Evolutionary conservation across 495 filamentous ascomycete species (phyloP).

Genomic region (Parathielavia hyrcaniae): DNA sequence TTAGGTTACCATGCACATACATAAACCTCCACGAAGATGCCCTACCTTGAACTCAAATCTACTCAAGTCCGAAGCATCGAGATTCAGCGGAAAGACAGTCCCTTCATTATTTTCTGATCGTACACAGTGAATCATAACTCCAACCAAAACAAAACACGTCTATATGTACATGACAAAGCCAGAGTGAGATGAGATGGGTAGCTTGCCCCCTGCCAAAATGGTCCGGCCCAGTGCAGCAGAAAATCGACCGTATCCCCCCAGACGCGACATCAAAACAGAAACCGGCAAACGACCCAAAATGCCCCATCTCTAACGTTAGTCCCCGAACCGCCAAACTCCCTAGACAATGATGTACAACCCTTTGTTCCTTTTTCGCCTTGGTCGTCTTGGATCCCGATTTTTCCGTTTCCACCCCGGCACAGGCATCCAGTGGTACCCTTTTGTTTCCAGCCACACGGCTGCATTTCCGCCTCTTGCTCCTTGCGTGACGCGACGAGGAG

Average conservation of each 20-base stretch:
- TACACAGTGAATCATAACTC: background rate
- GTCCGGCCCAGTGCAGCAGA: background rate
- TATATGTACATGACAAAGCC: constrained; percentile 14
- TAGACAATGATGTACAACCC: constrained; percentile 13
- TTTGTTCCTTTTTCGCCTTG: background rate
- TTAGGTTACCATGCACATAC: no score
- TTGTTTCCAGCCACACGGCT: background rate
- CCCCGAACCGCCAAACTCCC: constrained; percentile 11
- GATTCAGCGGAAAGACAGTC: background rate
- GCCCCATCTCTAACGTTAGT: constrained; percentile 7
- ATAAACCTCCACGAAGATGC: no score
- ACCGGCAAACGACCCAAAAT: constrained; percentile 6
- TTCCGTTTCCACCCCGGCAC: background rate
- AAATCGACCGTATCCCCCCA: background rate
- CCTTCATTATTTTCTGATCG: constrained; percentile 8
- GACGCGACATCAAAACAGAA: constrained; percentile 1
- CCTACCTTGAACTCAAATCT: no score
- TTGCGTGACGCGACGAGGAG: background rate
- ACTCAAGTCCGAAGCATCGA: background rate
- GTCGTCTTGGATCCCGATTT: background rate
- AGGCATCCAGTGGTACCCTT: background rate
- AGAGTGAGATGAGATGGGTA: constrained; percentile 13
- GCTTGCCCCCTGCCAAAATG: constrained; percentile 4
- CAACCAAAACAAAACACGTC: background rate
- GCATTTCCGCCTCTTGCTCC: background rate